Evolutionary conservation across 2,329 filamentous ascomycete species (phyloP).

Genomic region (Apiospora koreana): DNA sequence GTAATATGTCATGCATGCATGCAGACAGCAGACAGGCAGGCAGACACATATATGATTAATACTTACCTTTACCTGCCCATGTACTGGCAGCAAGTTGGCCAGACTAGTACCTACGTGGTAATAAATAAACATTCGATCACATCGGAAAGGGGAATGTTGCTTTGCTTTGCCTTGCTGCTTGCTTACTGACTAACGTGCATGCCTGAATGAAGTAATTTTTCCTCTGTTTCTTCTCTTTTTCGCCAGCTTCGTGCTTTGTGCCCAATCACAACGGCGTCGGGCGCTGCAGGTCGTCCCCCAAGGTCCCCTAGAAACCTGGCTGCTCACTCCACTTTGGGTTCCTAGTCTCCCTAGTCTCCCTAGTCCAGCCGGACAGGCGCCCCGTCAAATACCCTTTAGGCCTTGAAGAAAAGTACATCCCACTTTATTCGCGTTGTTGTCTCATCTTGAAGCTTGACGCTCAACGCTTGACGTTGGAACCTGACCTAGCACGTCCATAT

Average conservation of each 20-base stretch:
- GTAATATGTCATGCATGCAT: neutral
- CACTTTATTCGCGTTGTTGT: neutral
- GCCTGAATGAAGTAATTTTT: neutral
- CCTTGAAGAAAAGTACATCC: neutral
- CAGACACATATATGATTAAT: too few species aligned
- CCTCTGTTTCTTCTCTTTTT: neutral
- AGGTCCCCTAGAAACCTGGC: neutral
- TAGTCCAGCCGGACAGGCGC: slow-evolving; percentile 1
- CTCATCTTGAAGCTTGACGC: neutral
- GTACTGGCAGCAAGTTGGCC: neutral
- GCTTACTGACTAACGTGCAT: neutral
- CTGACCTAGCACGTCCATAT: too few species aligned
- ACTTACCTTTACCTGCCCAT: too few species aligned
- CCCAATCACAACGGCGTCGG: neutral
- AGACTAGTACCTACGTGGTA: neutral
- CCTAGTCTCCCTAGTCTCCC: neutral
- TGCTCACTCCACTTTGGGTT: neutral
- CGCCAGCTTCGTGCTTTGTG: neutral
- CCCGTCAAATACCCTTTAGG: neutral
- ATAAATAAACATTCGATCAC: slow-evolving; percentile 3
- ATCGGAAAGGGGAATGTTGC: neutral
- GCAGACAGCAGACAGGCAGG: too few species aligned
- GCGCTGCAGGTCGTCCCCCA: neutral
- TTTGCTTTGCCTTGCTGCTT: neutral
- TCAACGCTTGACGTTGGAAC: neutral